These are phyloP conservation scores for Clitopilus passeckerianus DNA, from an alignment of 768 basidiomycete species.

Conservation along the genomic window DNA sequence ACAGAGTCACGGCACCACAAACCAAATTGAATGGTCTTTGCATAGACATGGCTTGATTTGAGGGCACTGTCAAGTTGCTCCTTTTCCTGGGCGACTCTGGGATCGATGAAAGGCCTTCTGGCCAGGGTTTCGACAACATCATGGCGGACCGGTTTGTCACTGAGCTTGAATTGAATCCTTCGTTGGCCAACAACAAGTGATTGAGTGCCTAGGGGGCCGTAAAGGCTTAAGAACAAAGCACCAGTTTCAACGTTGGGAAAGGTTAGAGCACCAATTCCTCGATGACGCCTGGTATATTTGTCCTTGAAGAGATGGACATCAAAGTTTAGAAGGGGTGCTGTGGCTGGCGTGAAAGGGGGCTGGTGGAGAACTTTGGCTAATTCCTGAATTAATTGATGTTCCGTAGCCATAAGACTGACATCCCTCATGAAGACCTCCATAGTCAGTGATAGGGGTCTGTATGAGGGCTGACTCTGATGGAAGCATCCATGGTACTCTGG, in stretches of 20 bases:
- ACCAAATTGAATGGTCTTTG: constrained; percentile 48
- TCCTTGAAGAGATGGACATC: constrained; percentile 43
- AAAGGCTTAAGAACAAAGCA: constrained; percentile 34
- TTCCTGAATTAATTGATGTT: constrained; percentile 22
- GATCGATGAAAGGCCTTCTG: constrained; percentile 37
- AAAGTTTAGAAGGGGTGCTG: constrained; percentile 41
- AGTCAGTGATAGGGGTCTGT: constrained; percentile 2
- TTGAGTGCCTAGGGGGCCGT: constrained; percentile 20
- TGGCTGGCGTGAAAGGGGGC: constrained; percentile 25
- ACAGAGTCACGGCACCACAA: constrained; percentile 57
- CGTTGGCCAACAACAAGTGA: constrained; percentile 24
- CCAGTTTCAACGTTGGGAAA: constrained; percentile 38
- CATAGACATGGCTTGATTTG: constrained; percentile 16
- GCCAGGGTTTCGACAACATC: constrained; percentile 34
- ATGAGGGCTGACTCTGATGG: neutral
- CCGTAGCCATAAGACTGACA: constrained; percentile 24
- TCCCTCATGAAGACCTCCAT: constrained; percentile 40
- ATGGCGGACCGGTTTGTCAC: constrained; percentile 18
- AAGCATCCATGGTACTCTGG: neutral
- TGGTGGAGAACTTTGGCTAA: constrained; percentile 44
- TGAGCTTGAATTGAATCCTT: constrained; percentile 24
- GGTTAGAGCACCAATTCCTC: constrained; percentile 42
- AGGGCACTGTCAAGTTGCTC: constrained; percentile 26
- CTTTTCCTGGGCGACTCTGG: constrained; percentile 25
- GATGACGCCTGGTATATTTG: constrained; percentile 24